Evolutionary conservation across 441 rosid genomes (phyloP), one percentile per base, ranked within the genome.

Genomic region (Biscutella laevigata): DNA sequence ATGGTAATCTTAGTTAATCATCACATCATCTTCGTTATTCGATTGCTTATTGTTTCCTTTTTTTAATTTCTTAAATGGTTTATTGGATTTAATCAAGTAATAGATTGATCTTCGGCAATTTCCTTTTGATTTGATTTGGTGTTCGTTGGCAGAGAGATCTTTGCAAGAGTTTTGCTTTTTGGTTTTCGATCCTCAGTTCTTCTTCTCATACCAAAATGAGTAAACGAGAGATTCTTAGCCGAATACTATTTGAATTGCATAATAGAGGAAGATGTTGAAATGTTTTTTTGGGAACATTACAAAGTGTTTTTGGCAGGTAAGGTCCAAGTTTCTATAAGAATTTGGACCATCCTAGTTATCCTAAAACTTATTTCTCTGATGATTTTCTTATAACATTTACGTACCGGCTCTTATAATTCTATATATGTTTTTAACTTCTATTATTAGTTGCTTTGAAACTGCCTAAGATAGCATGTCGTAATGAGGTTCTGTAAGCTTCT

Each of bases 371-470:
- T 10, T 26, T 26, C 20, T 7, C 4, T 13, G 20, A 24, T 26
- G 35, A 30, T 39, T 38, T 28, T 48, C 13, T 15, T 36, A n/a
- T 25, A 2, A 11, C 44, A 5, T 12, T 13, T 2, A 2, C 29
- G 21, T 16, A 37, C 6, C 21, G 49, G 13, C 37, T 45, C 14
- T 27, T 13, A 5, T 26, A 2, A 1, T 15, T 48, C 16, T 30
- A 1, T 32, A 24, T 33, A 9, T 51, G n/a, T 27, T 28, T 58
- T 20, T 9, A 15, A 7, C 27, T 52, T 59, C 66, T 66, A 29
- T 58, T 20, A 35, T 44, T 59, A 59, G 56, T 58, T 51, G 7
- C 48, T 51, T 24, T 24, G 24, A 42, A 6, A 28, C 25, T 66
- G 20, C 43, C 25, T 36, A 22, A 46, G 36, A 58, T 51, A 58